A percentile compares a stretch with the other conserved stretches of the same genome.
phyloP scores from a whole-genome alignment of 148 eudicot genomes.

The Spergularia marina region DNA sequence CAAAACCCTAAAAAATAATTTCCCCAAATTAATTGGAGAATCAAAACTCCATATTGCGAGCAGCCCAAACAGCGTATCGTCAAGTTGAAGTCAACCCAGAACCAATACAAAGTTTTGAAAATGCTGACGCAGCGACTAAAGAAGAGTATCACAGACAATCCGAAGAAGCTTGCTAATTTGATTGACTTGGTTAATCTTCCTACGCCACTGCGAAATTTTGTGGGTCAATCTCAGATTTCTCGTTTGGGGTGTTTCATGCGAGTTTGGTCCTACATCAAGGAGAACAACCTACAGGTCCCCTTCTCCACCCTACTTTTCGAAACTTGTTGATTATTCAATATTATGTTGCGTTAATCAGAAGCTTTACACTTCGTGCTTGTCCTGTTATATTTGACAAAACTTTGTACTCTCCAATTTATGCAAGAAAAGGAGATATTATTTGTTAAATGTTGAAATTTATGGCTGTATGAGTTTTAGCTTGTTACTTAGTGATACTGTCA shows the following conservation, averaged over 20 bases:
- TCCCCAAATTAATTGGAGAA: too few species aligned
- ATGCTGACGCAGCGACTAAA: conserved; percentile 75
- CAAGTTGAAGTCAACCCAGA: too few species aligned
- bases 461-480: background rate
- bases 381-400: background rate
- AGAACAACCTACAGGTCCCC: conserved; percentile 77
- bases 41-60: too few species aligned
- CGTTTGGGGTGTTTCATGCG: conserved; percentile 76
- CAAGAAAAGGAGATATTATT: background rate
- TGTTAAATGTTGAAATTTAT: too few species aligned
- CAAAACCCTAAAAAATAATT: too few species aligned
- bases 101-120: conserved; percentile 6
- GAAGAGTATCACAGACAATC: conserved; percentile 63
- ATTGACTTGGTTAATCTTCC: conserved; percentile 88
- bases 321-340: background rate
- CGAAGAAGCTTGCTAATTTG: conserved; percentile 76
- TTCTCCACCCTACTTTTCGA: background rate
- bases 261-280: conserved; percentile 88
- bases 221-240: conserved; percentile 85
- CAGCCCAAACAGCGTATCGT: too few species aligned
- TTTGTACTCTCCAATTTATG: background rate
- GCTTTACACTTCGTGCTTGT: background rate
- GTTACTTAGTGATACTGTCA: background rate
- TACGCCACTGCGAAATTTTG: conserved; percentile 64
- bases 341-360: background rate